Evolutionary conservation across 2,329 filamentous ascomycete genomes (phyloP).

Genomic region (Neofusicoccum ribis): DNA sequence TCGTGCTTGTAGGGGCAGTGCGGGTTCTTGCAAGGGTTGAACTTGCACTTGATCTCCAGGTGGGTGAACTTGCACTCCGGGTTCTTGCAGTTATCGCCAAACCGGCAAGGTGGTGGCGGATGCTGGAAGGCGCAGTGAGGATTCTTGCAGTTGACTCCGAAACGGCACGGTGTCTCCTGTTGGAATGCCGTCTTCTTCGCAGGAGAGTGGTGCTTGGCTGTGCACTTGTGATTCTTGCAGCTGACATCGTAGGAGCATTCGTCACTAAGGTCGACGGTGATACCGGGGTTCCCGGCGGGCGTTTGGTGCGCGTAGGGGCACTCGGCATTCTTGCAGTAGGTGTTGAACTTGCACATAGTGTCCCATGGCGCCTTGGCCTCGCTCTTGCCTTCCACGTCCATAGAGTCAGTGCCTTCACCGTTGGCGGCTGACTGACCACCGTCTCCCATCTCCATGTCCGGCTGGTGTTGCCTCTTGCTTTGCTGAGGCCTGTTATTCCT

Average conservation of each 20-base stretch:
- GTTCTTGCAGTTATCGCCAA: slow-evolving; percentile 83
- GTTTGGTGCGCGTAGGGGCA: slow-evolving; percentile 96
- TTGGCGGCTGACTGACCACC: slow-evolving; percentile 35
- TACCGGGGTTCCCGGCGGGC: slow-evolving; percentile 78
- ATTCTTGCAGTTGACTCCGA: slow-evolving; percentile 84
- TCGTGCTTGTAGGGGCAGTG: slow-evolving; percentile 86
- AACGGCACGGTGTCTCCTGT: slow-evolving; percentile 83
- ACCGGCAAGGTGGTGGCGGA: slow-evolving; percentile 85
- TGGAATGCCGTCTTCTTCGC: slow-evolving; percentile 77
- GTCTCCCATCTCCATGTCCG: slow-evolving; percentile 39
- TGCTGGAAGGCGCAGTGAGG: slow-evolving; percentile 86
- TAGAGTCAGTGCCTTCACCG: slow-evolving; percentile 41
- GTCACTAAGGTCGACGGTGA: slow-evolving; percentile 75
- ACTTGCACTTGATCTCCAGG: slow-evolving; percentile 80
- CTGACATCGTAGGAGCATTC: slow-evolving; percentile 82
- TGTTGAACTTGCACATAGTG: slow-evolving; percentile 84
- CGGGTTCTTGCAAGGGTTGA: slow-evolving; percentile 88
- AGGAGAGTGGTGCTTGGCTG: slow-evolving; percentile 87
- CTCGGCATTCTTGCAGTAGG: slow-evolving; percentile 81
- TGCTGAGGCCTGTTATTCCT: slow-evolving; percentile 51
- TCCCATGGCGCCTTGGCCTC: slow-evolving; percentile 59
- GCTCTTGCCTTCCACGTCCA: slow-evolving; percentile 61
- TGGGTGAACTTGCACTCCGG: slow-evolving; percentile 89
- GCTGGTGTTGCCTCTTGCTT: slow-evolving; percentile 42
- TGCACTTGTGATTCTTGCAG: slow-evolving; percentile 95